Evolutionary conservation across 106 monocot genomes (phyloP).

Genomic region (Dendrobium officinale): DNA sequence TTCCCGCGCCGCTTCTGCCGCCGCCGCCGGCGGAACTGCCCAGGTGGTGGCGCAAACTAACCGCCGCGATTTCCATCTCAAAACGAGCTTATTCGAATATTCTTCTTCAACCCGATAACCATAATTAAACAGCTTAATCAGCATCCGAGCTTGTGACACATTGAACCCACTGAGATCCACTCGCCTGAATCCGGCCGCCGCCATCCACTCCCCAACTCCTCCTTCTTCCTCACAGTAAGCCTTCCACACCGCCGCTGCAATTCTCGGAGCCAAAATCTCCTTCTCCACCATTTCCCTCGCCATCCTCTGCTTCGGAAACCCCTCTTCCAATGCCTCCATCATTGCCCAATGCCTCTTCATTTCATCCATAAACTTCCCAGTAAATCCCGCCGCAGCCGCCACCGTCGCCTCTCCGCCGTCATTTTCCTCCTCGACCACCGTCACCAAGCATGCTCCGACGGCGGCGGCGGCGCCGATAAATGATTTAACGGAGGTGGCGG

Average conservation of each 20-base stretch:
- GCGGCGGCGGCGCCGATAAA: slow-evolving; percentile 14
- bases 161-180: slow-evolving; percentile 37
- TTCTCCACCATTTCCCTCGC: slow-evolving; percentile 36
- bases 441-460: slow-evolving; percentile 11
- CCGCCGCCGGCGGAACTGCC: slow-evolving; percentile 10
- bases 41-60: slow-evolving; percentile 31
- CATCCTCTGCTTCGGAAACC: slow-evolving; percentile 30
- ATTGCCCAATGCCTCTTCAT: slow-evolving; percentile 37
- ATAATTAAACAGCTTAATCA: slow-evolving; percentile 34
- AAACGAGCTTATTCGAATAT: slow-evolving; percentile 25
- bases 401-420: background rate
- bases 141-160: slow-evolving; percentile 31
- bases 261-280: slow-evolving; percentile 29
- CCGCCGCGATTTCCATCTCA: slow-evolving; percentile 31
- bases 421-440: slow-evolving; percentile 9
- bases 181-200: slow-evolving; percentile 13
- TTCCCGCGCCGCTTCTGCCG: background rate
- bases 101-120: slow-evolving; percentile 33
- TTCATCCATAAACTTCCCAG: slow-evolving; percentile 28
- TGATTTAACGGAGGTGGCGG: slow-evolving; percentile 17
- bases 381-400: background rate
- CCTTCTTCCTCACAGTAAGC: background rate
- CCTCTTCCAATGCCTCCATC: slow-evolving; percentile 32
- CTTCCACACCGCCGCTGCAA: slow-evolving; percentile 21
- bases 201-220: slow-evolving; percentile 32